Conservation (phyloP, 2,329 filamentous ascomycete genomes). For the Ceratocystis cacaofunesta region DNA sequence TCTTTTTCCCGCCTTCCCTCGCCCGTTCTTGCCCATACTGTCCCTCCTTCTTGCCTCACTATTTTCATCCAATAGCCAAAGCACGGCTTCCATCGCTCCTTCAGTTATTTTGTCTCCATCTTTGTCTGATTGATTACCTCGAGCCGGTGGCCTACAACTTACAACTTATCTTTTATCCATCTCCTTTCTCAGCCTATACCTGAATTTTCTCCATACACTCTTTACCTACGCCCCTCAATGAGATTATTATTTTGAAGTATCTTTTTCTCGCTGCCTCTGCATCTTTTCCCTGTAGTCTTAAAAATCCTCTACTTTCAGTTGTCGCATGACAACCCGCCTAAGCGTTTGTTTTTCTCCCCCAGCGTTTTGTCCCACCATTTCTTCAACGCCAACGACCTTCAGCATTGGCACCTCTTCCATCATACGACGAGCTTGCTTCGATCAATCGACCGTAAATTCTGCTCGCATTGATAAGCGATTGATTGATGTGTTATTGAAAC, state of each 20-base stretch:
- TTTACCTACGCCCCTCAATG: neutral
- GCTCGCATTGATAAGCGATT: neutral
- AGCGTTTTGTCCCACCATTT: conserved; percentile 4
- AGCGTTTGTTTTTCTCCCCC: neutral
- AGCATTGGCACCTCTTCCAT: neutral
- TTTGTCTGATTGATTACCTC: neutral
- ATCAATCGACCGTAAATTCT: neutral
- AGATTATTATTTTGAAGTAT: neutral
- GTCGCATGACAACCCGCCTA: conserved; percentile 1
- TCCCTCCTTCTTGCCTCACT: neutral
- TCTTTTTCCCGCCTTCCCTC: neutral
- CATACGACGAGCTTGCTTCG: neutral
- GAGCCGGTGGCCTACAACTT: too few species aligned
- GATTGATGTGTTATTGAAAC: neutral
- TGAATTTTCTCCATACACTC: neutral
- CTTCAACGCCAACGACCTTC: neutral
- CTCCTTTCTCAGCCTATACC: neutral
- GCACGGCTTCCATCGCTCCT: neutral
- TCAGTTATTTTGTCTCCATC: neutral
- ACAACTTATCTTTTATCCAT: neutral
- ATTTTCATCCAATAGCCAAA: neutral
- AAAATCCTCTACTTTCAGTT: neutral
- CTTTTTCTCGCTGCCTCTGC: neutral
- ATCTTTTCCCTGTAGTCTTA: conserved; percentile 4
- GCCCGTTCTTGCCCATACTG: neutral